Evolutionary conservation across 2,329 filamentous ascomycete species (phyloP), one percentile per base, ranked within the genome.

Genomic region (Neofusicoccum cordaticola): DNA sequence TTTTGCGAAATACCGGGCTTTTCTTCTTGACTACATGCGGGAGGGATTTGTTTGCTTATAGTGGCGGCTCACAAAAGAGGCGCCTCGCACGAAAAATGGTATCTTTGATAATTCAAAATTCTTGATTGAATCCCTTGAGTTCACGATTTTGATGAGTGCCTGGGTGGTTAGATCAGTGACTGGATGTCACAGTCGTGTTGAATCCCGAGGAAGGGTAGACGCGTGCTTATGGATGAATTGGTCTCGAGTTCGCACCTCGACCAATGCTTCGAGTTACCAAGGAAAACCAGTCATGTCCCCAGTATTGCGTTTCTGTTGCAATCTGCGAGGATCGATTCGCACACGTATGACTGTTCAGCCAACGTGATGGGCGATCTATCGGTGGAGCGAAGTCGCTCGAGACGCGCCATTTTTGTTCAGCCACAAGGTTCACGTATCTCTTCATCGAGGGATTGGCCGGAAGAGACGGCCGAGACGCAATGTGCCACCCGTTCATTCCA

Each of bases 1-100:
- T 58, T 64, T 58, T 58, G 51, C 58, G 58, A 57, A 57, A 53
- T 56, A 64, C 62, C 44, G 62, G 62, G 51, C 42, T 64, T 63
- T 52, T 48, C 35, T 58, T 50, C 47, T 62, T 62, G 34, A 62
- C 56, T 19, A 47, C 47, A 60, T 47, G 8, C 37, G 48, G 61
- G 50, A 44, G 50, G 61, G 61, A 56, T 47, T 15, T 41, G 42
- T 39, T 47, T 53, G 17, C 45, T 63, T 56, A 45, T 47, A 47
- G 27, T 35, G 61, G 61, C 61, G 31, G 31, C 56, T 22, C 44
- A 27, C 39, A 17, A 45, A 56, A 63, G 53, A 31, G 41, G 50
- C 17, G 50, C 61, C 17, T 35, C 45, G 41, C 48, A 56, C 51
- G 61, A 63, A 44, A 62, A 62, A 62, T 63, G 61, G n/a, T 39